These are phyloP conservation scores for Trichoderma erinaceum DNA, from an alignment of 495 filamentous ascomycete species.

Conservation along the genomic window DNA sequence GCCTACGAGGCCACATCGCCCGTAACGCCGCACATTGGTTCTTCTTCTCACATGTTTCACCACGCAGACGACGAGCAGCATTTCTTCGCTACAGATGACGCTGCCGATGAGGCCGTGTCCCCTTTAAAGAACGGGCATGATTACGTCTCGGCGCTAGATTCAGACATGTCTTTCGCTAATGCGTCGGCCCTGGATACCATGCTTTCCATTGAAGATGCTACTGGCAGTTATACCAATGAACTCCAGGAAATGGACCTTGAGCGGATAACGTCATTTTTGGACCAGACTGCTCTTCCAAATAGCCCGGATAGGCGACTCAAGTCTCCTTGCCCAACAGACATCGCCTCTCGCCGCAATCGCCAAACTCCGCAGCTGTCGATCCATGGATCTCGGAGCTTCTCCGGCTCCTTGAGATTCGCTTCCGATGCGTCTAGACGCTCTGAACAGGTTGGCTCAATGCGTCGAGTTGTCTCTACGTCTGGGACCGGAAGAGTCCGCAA, in stretches of 20 bases:
- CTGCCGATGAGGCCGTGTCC: neutral
- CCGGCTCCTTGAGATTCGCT: slow-evolving; percentile 33
- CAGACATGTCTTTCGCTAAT: slow-evolving; percentile 1
- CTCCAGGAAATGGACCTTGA: slow-evolving; percentile 19
- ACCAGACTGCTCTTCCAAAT: slow-evolving; percentile 23
- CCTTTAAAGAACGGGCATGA: neutral
- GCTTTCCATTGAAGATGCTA: neutral
- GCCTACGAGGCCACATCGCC: neutral
- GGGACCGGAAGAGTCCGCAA: slow-evolving; percentile 39
- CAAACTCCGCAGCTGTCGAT: slow-evolving; percentile 38
- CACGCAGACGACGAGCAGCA: neutral
- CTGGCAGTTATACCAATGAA: neutral
- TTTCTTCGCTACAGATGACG: neutral
- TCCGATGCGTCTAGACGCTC: slow-evolving; percentile 32
- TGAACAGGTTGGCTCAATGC: slow-evolving; percentile 37
- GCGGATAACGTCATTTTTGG: slow-evolving; percentile 25
- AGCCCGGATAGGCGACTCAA: slow-evolving; percentile 30
- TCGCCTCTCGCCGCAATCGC: slow-evolving; percentile 42
- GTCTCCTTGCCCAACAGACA: slow-evolving; percentile 42
- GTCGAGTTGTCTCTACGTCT: slow-evolving; percentile 41
- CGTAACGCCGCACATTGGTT: neutral
- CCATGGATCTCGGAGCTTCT: slow-evolving; percentile 29
- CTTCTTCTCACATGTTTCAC: neutral
- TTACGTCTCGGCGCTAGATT: neutral
- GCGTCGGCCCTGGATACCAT: slow-evolving; percentile 14